Conservation (phyloP, 2,329 filamentous ascomycete genomes). For the Biscogniauxia marginata region DNA sequence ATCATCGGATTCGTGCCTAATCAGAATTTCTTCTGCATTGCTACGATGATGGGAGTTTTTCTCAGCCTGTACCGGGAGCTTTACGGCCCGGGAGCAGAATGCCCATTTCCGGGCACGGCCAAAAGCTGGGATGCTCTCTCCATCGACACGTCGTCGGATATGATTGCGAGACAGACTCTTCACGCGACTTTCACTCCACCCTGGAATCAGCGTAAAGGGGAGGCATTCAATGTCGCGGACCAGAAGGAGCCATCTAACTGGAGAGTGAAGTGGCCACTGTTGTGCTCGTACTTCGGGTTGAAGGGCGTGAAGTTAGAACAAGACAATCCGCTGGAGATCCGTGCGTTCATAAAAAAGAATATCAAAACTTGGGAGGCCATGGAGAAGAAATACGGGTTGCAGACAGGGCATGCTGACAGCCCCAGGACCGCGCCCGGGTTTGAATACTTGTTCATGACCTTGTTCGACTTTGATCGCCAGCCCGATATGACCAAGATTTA, state of each 20-base stretch:
- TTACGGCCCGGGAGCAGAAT: constrained; percentile 35
- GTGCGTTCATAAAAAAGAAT: constrained; percentile 31
- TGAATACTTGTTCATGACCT: constrained; percentile 34
- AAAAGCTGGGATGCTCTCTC: constrained; percentile 33
- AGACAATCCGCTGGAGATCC: constrained; percentile 5
- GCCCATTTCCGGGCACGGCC: constrained; percentile 37
- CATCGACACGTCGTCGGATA: constrained; percentile 38
- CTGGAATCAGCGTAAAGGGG: constrained; percentile 33
- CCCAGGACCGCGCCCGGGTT: constrained; percentile 31
- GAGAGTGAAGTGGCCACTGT: constrained; percentile 44
- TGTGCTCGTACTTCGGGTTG: constrained; percentile 46
- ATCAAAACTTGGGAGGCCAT: constrained; percentile 32
- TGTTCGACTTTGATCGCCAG: constrained; percentile 36
- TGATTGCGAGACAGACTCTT: constrained; percentile 40
- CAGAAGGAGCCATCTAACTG: constrained; percentile 36
- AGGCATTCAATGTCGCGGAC: constrained; percentile 41
- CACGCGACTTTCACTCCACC: constrained; percentile 41
- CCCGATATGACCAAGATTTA: constrained; percentile 34
- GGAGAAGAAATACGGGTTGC: constrained; percentile 34
- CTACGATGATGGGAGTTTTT: constrained; percentile 39
- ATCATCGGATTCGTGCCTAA: constrained; percentile 44
- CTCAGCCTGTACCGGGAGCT: constrained; percentile 37
- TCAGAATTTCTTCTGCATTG: constrained; percentile 42
- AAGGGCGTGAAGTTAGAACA: constrained; percentile 29
- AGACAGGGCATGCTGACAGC: constrained; percentile 32